Evolutionary conservation across 257 asterid genomes (phyloP), one percentile per base, ranked within the genome.

Genomic region (Cordia subcordata): DNA sequence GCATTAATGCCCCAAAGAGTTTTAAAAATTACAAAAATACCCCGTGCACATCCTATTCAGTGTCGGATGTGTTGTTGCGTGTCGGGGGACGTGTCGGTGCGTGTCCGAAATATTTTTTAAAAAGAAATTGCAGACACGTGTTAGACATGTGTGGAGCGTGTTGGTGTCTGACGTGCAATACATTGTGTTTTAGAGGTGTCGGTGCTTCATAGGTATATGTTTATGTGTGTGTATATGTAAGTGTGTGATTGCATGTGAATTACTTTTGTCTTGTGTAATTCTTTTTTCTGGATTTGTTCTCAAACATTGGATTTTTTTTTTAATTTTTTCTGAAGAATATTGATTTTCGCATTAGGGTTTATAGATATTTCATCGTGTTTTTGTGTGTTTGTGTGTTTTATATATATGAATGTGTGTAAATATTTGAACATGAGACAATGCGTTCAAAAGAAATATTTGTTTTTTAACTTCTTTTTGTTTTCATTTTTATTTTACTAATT

Each of bases 91-190:
- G n/a, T n/a, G n/a, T n/a, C n/a, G n/a, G n/a, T n/a, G n/a, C n/a
- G n/a, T n/a, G n/a, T n/a, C n/a, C n/a, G n/a, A n/a, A n/a, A n/a
- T n/a, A n/a, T n/a, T n/a, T n/a, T n/a, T n/a, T n/a, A n/a, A n/a
- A n/a, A n/a, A n/a, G n/a, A n/a, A n/a, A n/a, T n/a, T n/a, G n/a
- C n/a, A n/a, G n/a, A n/a, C n/a, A n/a, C n/a, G n/a, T n/a, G n/a
- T n/a, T n/a, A n/a, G n/a, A n/a, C n/a, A n/a, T n/a, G n/a, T n/a
- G n/a, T n/a, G n/a, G n/a, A n/a, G n/a, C n/a, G n/a, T n/a, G n/a
- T n/a, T n/a, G n/a, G n/a, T n/a, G n/a, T n/a, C n/a, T n/a, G n/a
- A 79, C 75, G 85, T 58, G 56, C 74, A 76, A 63, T 66, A 44
- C 8, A 74, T 18, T 64, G n/a, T 13, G 40, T 39, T 39, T 39